Conservation (phyloP, 345 rosid species). For the Rhodamnia rubescens region DNA sequence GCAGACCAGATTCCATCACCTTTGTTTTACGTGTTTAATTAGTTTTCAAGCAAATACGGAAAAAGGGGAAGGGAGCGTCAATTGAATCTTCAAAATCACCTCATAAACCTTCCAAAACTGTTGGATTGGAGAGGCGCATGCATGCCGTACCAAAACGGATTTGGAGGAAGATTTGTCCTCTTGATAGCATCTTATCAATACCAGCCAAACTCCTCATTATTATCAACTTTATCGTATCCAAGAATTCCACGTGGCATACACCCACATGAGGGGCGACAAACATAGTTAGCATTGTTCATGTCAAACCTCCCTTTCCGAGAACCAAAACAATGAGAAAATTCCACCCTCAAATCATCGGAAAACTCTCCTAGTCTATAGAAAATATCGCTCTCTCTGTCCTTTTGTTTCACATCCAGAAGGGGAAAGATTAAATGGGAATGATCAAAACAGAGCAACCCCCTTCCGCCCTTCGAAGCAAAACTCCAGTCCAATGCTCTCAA, state of each 20-base stretch:
- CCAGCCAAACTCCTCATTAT: background rate
- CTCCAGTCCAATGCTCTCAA: background rate
- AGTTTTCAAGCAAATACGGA: background rate
- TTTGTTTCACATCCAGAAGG: constrained; percentile 1
- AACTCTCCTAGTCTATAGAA: constrained; percentile 8
- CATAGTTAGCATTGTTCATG: background rate
- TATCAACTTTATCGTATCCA: background rate
- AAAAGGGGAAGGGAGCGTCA: background rate
- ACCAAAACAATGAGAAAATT: background rate
- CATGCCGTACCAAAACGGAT: background rate
- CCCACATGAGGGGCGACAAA: constrained; percentile 4
- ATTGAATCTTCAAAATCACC: background rate
- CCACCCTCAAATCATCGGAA: constrained; percentile 12
- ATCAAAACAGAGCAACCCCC: constrained; percentile 1
- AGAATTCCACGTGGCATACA: constrained; percentile 18
- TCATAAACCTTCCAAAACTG: background rate
- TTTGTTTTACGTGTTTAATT: background rate
- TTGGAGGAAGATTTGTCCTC: constrained; percentile 1
- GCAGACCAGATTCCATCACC: background rate
- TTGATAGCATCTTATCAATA: background rate
- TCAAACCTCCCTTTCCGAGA: background rate
- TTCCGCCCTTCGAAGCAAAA: background rate
- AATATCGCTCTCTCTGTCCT: constrained; percentile 18
- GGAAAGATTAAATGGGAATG: background rate
- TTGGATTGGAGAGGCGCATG: constrained; percentile 24